Conservation (phyloP, 441 rosid species). For the Gossypium schwendimanii region DNA sequence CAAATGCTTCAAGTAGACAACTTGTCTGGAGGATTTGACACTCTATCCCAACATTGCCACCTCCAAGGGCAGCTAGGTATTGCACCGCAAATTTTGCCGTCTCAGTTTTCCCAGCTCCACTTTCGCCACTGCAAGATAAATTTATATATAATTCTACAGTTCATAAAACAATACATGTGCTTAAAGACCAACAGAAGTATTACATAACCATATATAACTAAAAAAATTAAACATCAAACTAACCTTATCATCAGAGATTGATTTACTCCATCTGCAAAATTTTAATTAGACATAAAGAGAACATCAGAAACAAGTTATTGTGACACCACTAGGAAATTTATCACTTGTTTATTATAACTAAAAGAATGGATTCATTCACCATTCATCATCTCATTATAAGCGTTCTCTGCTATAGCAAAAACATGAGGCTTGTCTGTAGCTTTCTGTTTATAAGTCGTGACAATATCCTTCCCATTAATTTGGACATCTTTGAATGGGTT, state of each 20-base stretch:
- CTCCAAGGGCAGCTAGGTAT: conserved; percentile 85
- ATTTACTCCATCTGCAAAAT: conserved; percentile 52
- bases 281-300: conserved; percentile 14
- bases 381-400: conserved; percentile 87
- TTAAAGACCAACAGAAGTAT: conserved; percentile 5
- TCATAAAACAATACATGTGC: neutral
- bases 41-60: conserved; percentile 71
- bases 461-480: conserved; percentile 55
- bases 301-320: conserved; percentile 17
- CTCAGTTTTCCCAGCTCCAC: conserved; percentile 99
- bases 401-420: conserved; percentile 70
- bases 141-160: conserved; percentile 2
- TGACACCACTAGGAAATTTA: neutral
- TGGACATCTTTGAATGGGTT: conserved; percentile 72
- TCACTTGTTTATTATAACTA: conserved; percentile 6
- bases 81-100: conserved; percentile 90
- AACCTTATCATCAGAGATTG: conserved; percentile 81
- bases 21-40: conserved; percentile 61
- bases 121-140: conserved; percentile 74
- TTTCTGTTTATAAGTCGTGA: conserved; percentile 60
- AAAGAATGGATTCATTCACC: conserved; percentile 36
- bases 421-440: conserved; percentile 66
- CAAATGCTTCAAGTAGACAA: conserved; percentile 93
- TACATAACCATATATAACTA: neutral
- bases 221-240: conserved; percentile 11